These are phyloP conservation scores for Verticillium dahliae DNA, from an alignment of 2,329 filamentous ascomycete genomes.

Conservation along the genomic window DNA sequence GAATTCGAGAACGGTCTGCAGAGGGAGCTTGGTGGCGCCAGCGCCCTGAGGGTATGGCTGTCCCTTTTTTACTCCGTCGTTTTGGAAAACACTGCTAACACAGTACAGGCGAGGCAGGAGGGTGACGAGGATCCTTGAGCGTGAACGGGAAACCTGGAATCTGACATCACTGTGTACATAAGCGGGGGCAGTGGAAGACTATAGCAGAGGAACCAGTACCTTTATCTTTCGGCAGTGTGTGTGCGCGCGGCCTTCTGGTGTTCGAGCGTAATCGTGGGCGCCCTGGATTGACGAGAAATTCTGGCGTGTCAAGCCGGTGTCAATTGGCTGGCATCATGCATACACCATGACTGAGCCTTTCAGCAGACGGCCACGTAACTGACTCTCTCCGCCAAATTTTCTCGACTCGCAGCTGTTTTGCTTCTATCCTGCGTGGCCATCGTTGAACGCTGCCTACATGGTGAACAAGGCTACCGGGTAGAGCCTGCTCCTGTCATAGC, in stretches of 20 bases:
- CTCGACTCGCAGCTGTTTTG: too few species aligned
- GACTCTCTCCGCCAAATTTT: too few species aligned
- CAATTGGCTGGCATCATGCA: too few species aligned
- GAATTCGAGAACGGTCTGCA: constrained; percentile 69
- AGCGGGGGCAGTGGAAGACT: background rate
- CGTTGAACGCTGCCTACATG: too few species aligned
- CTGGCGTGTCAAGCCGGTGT: too few species aligned
- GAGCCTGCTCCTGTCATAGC: too few species aligned
- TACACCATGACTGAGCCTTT: too few species aligned
- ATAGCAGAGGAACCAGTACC: background rate
- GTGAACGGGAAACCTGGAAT: background rate
- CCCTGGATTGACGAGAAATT: too few species aligned
- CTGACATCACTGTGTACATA: constrained; percentile 2
- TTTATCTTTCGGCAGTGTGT: background rate
- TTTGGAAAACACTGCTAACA: constrained; percentile 9
- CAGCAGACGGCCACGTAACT: too few species aligned
- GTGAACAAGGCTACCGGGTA: too few species aligned
- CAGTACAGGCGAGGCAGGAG: background rate
- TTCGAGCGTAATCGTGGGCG: background rate
- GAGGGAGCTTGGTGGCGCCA: constrained; percentile 66
- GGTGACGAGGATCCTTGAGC: constrained; percentile 1
- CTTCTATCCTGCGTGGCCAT: too few species aligned
- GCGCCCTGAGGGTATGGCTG: constrained; percentile 56
- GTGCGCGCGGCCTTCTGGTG: background rate
- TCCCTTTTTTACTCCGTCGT: background rate